Evolutionary conservation across 768 basidiomycete genomes (phyloP).

Genomic region (Trametes maxima): DNA sequence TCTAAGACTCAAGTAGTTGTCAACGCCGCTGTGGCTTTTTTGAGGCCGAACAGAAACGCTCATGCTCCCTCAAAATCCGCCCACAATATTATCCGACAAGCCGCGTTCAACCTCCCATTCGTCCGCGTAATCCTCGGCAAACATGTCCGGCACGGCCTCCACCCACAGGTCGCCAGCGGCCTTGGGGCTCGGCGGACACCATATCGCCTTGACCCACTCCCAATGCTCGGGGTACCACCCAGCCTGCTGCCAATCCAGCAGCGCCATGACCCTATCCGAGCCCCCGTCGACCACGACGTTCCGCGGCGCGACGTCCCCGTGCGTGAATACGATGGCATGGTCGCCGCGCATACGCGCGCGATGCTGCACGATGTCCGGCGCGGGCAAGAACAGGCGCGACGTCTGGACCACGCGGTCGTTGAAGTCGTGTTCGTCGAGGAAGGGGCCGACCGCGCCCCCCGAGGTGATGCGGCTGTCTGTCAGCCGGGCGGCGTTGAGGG

Average conservation of each 20-base stretch:
- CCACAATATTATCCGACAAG: slow-evolving; percentile 8
- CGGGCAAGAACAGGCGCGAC: neutral
- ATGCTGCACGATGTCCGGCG: neutral
- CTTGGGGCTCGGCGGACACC: slow-evolving; percentile 17
- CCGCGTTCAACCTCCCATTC: slow-evolving; percentile 6
- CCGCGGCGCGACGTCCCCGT: slow-evolving; percentile 46
- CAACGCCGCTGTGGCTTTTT: no score
- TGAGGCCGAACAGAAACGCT: neutral
- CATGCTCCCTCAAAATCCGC: neutral
- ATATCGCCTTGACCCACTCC: slow-evolving; percentile 34
- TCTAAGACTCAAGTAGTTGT: no score
- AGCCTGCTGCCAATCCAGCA: slow-evolving; percentile 41
- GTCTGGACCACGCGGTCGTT: neutral
- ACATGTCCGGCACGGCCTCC: neutral
- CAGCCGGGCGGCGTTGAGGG: neutral
- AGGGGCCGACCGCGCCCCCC: neutral
- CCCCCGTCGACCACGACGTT: slow-evolving; percentile 44
- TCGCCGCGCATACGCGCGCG: neutral
- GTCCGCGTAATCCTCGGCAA: neutral
- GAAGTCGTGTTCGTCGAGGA: neutral
- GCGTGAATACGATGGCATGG: slow-evolving; percentile 33
- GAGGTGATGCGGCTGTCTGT: neutral
- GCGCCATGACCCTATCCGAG: slow-evolving; percentile 32
- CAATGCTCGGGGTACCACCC: slow-evolving; percentile 42
- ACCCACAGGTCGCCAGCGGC: neutral